phyloP scores from a whole-genome alignment of 768 basidiomycete genomes.

The Trametes villosa region DNA sequence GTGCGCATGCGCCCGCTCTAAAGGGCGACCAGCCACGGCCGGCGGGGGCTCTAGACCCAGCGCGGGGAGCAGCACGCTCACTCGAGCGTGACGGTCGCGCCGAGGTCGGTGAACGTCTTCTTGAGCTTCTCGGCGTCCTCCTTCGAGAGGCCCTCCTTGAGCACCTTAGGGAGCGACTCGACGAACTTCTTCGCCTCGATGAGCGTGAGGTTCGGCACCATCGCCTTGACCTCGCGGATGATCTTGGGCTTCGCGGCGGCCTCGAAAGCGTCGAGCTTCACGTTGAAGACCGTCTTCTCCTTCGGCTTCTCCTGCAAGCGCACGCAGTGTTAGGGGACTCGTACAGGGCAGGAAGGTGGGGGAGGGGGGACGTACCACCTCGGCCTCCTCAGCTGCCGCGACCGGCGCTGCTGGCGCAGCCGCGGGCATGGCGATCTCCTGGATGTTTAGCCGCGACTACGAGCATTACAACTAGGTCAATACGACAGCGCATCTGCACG shows the following conservation, averaged over 20 bases:
- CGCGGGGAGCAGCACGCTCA: too few relatives aligned
- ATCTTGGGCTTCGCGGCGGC: slow-evolving; percentile 92
- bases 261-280: slow-evolving; percentile 94
- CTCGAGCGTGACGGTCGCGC: slow-evolving; percentile 86
- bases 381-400: slow-evolving; percentile 59
- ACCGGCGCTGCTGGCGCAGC: slow-evolving; percentile 64
- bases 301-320: slow-evolving; percentile 84
- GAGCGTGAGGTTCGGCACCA: slow-evolving; percentile 94
- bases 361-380: slow-evolving; percentile 51
- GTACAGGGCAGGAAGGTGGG: neutral
- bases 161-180: slow-evolving; percentile 87
- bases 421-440: slow-evolving; percentile 93
- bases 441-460: slow-evolving; percentile 91
- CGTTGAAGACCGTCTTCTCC: slow-evolving; percentile 97
- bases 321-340: neutral
- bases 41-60: too few relatives aligned
- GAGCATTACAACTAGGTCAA: neutral
- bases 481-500: neutral
- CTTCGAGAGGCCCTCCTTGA: slow-evolving; percentile 95
- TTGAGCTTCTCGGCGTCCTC: slow-evolving; percentile 98
- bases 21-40: too few relatives aligned
- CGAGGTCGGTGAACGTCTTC: slow-evolving; percentile 86
- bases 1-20: neutral
- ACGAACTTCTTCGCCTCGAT: slow-evolving; percentile 99
- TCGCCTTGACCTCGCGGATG: slow-evolving; percentile 95